These are phyloP conservation scores for Mycena galericulata DNA, from an alignment of 768 basidiomycete genomes.

Conservation along the genomic window DNA sequence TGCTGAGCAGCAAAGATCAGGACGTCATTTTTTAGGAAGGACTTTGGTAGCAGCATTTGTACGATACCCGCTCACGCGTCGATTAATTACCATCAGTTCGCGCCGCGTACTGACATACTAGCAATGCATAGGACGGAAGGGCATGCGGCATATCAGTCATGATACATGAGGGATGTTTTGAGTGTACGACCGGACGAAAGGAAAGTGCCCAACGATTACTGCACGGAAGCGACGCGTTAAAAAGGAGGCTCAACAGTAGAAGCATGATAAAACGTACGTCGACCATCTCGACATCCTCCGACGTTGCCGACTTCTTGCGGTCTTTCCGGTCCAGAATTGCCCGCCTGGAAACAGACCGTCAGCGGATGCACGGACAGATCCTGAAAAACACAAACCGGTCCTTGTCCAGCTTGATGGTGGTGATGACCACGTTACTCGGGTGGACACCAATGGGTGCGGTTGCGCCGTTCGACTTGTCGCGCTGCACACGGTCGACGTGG, in stretches of 20 bases:
- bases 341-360: conserved; percentile 59
- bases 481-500: conserved; percentile 96
- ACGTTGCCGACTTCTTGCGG: conserved; percentile 69
- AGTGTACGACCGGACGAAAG: conserved; percentile 40
- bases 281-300: conserved; percentile 82
- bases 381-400: conserved; percentile 68
- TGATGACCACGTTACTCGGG: conserved; percentile 97
- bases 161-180: conserved; percentile 76
- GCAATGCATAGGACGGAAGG: conserved; percentile 27
- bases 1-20: conserved; percentile 88
- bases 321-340: conserved; percentile 91
- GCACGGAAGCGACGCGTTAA: conserved; percentile 30
- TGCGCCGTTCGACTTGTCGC: conserved; percentile 98
- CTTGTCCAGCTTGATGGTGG: conserved; percentile 92
- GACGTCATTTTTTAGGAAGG: conserved; percentile 88
- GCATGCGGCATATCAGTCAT: conserved; percentile 74
- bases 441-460: conserved; percentile 94
- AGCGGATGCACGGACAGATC: background rate
- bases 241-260: conserved; percentile 8
- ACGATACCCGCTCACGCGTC: conserved; percentile 31
- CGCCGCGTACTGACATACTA: background rate
- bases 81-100: conserved; percentile 26
- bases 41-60: conserved; percentile 24
- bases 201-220: conserved; percentile 50
- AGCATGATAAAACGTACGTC: conserved; percentile 66